A percentile compares a stretch with the other conserved stretches of the same genome.
Conservation (phyloP, 768 basidiomycete species). For the Mrakia blollopis region DNA sequence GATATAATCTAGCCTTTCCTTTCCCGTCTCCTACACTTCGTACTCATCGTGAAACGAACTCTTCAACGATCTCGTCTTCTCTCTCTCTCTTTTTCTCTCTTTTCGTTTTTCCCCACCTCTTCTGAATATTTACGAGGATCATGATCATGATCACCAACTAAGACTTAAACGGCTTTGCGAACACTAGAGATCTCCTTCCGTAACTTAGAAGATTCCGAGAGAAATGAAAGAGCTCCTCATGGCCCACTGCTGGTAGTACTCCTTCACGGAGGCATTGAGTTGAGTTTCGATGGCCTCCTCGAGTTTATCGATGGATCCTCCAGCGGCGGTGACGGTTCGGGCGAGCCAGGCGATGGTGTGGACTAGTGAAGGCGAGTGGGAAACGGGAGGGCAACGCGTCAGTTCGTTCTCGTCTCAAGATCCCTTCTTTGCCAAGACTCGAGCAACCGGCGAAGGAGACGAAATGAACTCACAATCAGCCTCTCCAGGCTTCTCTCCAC, state of each 20-base stretch:
- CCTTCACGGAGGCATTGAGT: background rate
- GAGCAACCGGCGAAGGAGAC: background rate
- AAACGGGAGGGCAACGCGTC: background rate
- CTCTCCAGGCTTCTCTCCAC: slow-evolving; percentile 20
- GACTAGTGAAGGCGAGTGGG: slow-evolving; percentile 14
- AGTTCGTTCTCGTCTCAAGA: background rate
- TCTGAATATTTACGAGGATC: no score
- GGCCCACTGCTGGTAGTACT: slow-evolving; percentile 25
- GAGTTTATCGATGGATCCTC: slow-evolving; percentile 22
- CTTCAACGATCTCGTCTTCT: no score
- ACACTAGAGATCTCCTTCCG: no score
- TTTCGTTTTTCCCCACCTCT: no score
- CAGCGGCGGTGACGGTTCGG: slow-evolving; percentile 16
- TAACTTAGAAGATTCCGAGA: slow-evolving; percentile 24
- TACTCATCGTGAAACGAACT: no score
- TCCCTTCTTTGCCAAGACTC: no score
- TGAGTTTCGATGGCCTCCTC: slow-evolving; percentile 1
- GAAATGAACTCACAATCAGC: slow-evolving; percentile 24
- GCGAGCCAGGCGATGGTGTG: slow-evolving; percentile 32
- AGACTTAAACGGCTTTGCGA: no score
- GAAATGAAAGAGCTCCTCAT: slow-evolving; percentile 12
- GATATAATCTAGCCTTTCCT: no score
- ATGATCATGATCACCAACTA: no score
- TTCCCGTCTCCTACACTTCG: no score
- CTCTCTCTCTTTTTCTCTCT: no score